phyloP scores from a whole-genome alignment of 2,329 filamentous ascomycete species.

The Beauveria medogensis region DNA sequence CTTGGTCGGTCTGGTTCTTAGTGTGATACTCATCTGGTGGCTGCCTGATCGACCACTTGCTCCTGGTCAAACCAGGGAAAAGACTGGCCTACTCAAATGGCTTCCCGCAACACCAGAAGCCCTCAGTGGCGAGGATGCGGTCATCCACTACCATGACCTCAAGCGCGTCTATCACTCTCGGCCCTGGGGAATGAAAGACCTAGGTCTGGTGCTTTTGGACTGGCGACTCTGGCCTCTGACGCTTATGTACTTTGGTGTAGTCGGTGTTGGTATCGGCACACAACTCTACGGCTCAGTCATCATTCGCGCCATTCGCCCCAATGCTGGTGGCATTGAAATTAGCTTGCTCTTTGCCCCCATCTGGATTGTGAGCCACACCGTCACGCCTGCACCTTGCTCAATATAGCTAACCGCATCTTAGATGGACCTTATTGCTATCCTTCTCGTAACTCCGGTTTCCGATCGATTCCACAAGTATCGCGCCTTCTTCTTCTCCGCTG shows the following conservation, averaged over 20 bases:
- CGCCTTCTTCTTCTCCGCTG: constrained; percentile 71
- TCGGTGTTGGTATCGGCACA: constrained; percentile 84
- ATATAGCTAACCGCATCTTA: constrained; percentile 20
- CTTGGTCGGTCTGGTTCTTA: constrained; percentile 63
- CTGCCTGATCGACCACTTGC: constrained; percentile 73
- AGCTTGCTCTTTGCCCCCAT: constrained; percentile 84
- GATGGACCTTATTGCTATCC: constrained; percentile 84
- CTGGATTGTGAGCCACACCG: constrained; percentile 61
- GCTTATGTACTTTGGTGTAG: constrained; percentile 91
- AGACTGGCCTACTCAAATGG: constrained; percentile 50
- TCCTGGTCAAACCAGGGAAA: constrained; percentile 54
- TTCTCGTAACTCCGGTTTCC: constrained; percentile 75
- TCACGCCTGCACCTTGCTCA: neutral
- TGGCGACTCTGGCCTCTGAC: constrained; percentile 83
- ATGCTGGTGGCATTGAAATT: constrained; percentile 64
- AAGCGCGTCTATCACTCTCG: constrained; percentile 69
- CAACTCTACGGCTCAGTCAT: constrained; percentile 85
- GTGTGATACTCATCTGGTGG: constrained; percentile 77
- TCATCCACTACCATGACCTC: constrained; percentile 76
- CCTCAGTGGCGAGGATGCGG: constrained; percentile 66
- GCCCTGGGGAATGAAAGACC: constrained; percentile 64
- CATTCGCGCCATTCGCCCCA: constrained; percentile 68
- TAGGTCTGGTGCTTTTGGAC: constrained; percentile 64
- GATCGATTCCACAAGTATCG: constrained; percentile 79
- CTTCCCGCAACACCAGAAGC: constrained; percentile 63